A percentile compares a stretch with the other conserved stretches of the same genome.
These are phyloP conservation scores for Ramicandelaber brevisporus DNA, from an alignment of 192 early-diverging fungal species.

Conservation along the genomic window DNA sequence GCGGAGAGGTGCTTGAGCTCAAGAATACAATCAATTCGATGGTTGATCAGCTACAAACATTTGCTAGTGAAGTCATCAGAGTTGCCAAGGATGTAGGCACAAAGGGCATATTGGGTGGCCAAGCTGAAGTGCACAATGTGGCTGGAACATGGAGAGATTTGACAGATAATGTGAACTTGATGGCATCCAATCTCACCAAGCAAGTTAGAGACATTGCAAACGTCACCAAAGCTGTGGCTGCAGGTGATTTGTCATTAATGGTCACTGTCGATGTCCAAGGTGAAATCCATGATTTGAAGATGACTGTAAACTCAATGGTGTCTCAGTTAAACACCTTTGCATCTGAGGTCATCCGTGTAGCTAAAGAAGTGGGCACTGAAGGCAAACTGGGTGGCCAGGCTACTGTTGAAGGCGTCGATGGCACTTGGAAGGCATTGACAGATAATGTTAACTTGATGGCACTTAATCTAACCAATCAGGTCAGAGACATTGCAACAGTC, in stretches of 20 bases:
- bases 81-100: constrained; percentile 25
- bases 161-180: constrained; percentile 28
- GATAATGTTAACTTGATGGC: constrained; percentile 30
- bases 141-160: constrained; percentile 23
- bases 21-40: constrained; percentile 18
- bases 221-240: constrained; percentile 31
- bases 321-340: constrained; percentile 23
- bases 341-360: constrained; percentile 29
- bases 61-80: constrained; percentile 20
- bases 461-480: constrained; percentile 22
- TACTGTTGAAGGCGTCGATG: constrained; percentile 8
- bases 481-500: constrained; percentile 24
- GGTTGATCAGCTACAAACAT: constrained; percentile 21
- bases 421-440: constrained; percentile 25
- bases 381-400: constrained; percentile 40
- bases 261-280: constrained; percentile 12
- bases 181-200: constrained; percentile 28
- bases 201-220: constrained; percentile 26
- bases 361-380: constrained; percentile 32
- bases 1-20: constrained; percentile 20
- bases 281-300: constrained; percentile 19
- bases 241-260: constrained; percentile 17
- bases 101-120: constrained; percentile 22
- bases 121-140: constrained; percentile 19
- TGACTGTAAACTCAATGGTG: constrained; percentile 20